Evolutionary conservation across 2,329 filamentous ascomycete species (phyloP), one percentile per base, ranked within the genome.

Genomic region (Hymenoscyphus scutula): DNA sequence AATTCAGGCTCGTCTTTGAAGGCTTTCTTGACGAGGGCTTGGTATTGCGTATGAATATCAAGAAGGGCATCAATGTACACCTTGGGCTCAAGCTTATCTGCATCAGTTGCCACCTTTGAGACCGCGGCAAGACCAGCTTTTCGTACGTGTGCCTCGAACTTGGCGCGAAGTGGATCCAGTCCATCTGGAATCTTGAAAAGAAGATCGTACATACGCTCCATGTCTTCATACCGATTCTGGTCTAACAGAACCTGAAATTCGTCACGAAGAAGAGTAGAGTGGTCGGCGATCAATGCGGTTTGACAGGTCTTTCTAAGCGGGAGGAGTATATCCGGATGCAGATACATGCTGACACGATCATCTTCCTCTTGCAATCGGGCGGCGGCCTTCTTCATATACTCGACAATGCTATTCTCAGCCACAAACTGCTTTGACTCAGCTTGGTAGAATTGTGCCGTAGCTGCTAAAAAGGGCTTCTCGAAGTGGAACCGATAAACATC

Each of bases 311-410:
- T 92, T 79, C 93, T 96, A 60, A 99, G 80, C 17, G 88, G 88
- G 7, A 87, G 79, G 69, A 91, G 90, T 62, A 98, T 97, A 76
- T 99, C 95, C 38, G 87, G 86, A 72, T 98, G 92, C 54, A 99
- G 82, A 73, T 96, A 99, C 73, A 98, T 86, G 68, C 87, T 87
- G 10, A 99, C 95, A 29, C 95, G 91, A 74, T 94, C 91, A 78
- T 96, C 95, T 77, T 99, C 95, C 77, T 99, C 95, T 7, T 91
- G 86, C 64, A 99, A 79, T 34, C 95, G 88, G 51, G 86, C 79
- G 78, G 98, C 94, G 0, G 95, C 96, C 84, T 99, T 99, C 82
- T 98, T 98, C 95, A 99, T 98, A 78, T 98, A 99, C 74, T 99
- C 95, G 37, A 99, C 93, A 3, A 99, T 92, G 67, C 90, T 96